Evolutionary conservation across 331 rosid genomes (phyloP).

Genomic region (Malus hybrid): DNA sequence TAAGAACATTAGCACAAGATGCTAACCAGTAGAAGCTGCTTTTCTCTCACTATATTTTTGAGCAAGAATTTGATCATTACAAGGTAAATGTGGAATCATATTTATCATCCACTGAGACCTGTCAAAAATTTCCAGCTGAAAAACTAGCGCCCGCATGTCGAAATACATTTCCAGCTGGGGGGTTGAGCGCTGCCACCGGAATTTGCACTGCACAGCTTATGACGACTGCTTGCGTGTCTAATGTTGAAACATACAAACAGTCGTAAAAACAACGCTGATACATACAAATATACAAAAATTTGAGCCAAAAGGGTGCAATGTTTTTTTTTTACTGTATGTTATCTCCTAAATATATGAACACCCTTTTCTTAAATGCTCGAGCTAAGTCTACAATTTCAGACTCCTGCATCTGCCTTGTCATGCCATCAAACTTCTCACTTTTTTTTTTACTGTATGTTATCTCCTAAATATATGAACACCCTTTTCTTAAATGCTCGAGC

Average conservation of each 20-base stretch:
- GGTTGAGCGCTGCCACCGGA: background rate
- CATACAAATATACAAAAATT: slow-evolving; percentile 15
- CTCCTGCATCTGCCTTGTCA: slow-evolving; percentile 41
- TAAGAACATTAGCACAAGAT: too few relatives aligned
- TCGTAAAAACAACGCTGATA: background rate
- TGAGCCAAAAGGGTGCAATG: background rate
- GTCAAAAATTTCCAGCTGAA: slow-evolving; percentile 2
- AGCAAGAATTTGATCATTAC: background rate
- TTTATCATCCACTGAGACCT: background rate
- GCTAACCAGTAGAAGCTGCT: background rate
- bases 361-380: slow-evolving; percentile 58
- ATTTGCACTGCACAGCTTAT: background rate
- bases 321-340: slow-evolving; percentile 1
- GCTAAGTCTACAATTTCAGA: slow-evolving; percentile 69
- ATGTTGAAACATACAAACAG: background rate
- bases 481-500: slow-evolving; percentile 66
- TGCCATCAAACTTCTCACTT: slow-evolving; percentile 20
- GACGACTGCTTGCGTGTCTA: background rate
- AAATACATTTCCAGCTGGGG: background rate
- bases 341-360: slow-evolving; percentile 54
- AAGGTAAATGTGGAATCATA: background rate
- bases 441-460: slow-evolving; percentile 12
- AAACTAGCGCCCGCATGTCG: background rate
- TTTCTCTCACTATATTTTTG: background rate
- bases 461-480: slow-evolving; percentile 55